Base-by-base conservation (phyloP, 1,284 basidiomycete species). In the Hemileia vastatrix region DNA sequence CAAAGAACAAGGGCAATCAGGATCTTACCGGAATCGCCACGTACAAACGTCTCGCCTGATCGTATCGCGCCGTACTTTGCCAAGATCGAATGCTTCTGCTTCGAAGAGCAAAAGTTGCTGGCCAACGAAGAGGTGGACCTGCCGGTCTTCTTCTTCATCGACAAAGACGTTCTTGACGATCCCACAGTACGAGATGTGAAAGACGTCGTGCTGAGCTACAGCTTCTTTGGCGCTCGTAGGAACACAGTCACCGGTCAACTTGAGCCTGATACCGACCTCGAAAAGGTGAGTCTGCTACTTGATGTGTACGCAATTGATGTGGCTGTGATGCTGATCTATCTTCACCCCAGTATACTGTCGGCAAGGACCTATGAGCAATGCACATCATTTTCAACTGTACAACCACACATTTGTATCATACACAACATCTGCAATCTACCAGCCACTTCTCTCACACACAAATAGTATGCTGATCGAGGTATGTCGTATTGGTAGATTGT, bases 61-160 rank as follows among this genome's bases (percentile, higher is more conserved):
- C 73, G 95, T 90, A 84, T 97, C 69, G 95, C 95, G 6, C 92
- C 94, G 0, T 98, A 97, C 77, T 98, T 98, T 75, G 90, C 92
- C 63, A 98, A 98, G 79, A 91, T 98, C 8, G 94, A 98, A 77
- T 98, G 95, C 71, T 98, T 98, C 80, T 98, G 95, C 78, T 98
- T 98, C 70, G 95, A 98, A 76, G 95, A 98, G 76, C 95, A 98
- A 77, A 89, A 86, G 71, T 82, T 98, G 18, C 80, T 96, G 19
- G 93, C 94, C 0, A 87, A 87, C 24, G 95, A 98, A 78, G 92
- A 96, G 77, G 89, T 98, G 19, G 94, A 98, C 77, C 88, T 98
- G 82, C 95, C 95, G 15, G 82, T 98, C 31, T 83, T 98, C 67
- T 98, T 98, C 81, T 98, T 98, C 80, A 94, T 98, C 68, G 95